Conservation (phyloP, 1,284 basidiomycete genomes). For the Ganoderma lucidum region DNA sequence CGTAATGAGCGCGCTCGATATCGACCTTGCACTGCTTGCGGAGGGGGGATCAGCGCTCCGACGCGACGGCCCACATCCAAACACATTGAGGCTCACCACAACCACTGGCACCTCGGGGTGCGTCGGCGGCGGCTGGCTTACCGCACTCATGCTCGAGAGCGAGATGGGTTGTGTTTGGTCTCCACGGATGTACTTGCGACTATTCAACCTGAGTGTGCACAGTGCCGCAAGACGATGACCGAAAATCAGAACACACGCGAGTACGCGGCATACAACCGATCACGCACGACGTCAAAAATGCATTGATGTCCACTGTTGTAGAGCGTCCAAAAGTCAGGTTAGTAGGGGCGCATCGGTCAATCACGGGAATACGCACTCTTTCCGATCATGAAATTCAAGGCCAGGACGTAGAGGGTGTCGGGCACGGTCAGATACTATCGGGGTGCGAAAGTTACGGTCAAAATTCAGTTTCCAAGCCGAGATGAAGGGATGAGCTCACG, state of each 20-base stretch:
- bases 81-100: not conserved
- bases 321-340: not conserved
- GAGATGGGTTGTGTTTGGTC: not conserved
- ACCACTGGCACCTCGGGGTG: not conserved
- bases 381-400: constrained; percentile 1
- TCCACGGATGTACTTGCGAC: not conserved
- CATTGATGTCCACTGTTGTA: not conserved
- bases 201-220: not conserved
- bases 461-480: not conserved
- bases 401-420: not conserved
- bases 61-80: not conserved
- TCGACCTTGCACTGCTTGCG: not conserved
- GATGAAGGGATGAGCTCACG: not conserved
- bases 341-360: not conserved
- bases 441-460: not conserved
- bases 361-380: not conserved
- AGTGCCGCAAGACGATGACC: not conserved
- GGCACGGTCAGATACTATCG: not conserved
- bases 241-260: not conserved
- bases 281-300: not conserved
- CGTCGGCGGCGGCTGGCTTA: not conserved
- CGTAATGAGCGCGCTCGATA: not conserved
- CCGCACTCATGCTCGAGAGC: not conserved
- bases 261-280: not conserved
- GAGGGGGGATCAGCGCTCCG: not conserved